Conservation (phyloP, 805 yeast species). For the Candida maris region DNA sequence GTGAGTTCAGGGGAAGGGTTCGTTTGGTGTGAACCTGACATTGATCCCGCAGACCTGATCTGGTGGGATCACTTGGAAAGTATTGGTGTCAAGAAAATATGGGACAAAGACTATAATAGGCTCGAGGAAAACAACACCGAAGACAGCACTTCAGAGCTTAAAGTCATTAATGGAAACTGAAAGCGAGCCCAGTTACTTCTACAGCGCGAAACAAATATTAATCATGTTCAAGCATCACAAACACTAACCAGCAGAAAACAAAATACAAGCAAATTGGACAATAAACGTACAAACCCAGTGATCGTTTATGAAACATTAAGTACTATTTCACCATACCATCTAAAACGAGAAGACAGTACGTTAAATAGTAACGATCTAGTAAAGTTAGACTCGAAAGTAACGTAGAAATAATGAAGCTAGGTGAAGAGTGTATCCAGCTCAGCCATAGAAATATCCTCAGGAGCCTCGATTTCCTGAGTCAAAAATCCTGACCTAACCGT, state of each 20-base stretch:
- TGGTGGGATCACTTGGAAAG: constrained; percentile 32
- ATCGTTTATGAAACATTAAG: constrained; percentile 6
- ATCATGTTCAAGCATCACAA: constrained; percentile 15
- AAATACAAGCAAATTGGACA: constrained; percentile 4
- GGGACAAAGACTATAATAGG: constrained; percentile 25
- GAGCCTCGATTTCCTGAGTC: constrained; percentile 72
- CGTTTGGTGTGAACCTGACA: constrained; percentile 88
- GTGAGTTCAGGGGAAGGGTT: constrained; percentile 81
- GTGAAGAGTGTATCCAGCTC: constrained; percentile 55
- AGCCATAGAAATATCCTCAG: constrained; percentile 72
- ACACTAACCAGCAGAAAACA: constrained; percentile 7
- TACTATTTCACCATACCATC: background rate
- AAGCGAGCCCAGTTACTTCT: background rate
- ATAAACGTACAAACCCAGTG: constrained; percentile 15
- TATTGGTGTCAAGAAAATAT: constrained; percentile 28
- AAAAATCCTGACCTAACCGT: constrained; percentile 75
- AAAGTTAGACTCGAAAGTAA: constrained; percentile 1
- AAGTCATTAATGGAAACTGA: no score
- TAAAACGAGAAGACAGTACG: constrained; percentile 1
- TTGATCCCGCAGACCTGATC: constrained; percentile 72
- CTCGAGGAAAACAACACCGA: constrained; percentile 19
- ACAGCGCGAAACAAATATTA: constrained; percentile 10
- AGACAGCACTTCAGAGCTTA: constrained; percentile 14
- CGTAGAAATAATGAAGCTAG: constrained; percentile 3
- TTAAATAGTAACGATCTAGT: constrained; percentile 5